Evolutionary conservation across 2,329 filamentous ascomycete species (phyloP).

Genomic region (Nothophoma quercina): DNA sequence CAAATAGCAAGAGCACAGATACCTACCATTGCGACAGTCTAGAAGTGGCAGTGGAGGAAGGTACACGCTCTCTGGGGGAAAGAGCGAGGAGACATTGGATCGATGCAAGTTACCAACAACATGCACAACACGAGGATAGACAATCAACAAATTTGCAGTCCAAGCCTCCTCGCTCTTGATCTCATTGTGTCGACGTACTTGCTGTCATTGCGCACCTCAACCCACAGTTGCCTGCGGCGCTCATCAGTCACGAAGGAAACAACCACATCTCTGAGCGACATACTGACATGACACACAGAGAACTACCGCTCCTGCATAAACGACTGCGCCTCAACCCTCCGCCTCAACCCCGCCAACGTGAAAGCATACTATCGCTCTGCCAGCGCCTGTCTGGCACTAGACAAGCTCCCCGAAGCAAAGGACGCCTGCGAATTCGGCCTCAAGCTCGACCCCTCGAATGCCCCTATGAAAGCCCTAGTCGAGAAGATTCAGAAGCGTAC

Average conservation of each 20-base stretch:
- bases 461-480: constrained; percentile 68
- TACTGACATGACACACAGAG: constrained; percentile 52
- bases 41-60: not conserved
- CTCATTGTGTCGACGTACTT: not conserved
- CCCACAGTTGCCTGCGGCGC: no score
- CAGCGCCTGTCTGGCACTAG: constrained; percentile 77
- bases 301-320: constrained; percentile 89
- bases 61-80: not conserved
- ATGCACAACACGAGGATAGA: constrained; percentile 5
- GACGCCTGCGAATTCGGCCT: constrained; percentile 81
- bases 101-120: constrained; percentile 9
- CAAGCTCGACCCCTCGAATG: constrained; percentile 73
- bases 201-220: no score
- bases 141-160: constrained; percentile 12
- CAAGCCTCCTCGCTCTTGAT: constrained; percentile 4
- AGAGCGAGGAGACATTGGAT: constrained; percentile 3
- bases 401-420: constrained; percentile 79
- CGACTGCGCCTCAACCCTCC: constrained; percentile 82
- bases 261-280: not conserved
- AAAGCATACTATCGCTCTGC: constrained; percentile 92
- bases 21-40: not conserved
- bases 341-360: constrained; percentile 79
- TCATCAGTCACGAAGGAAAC: no score
- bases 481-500: constrained; percentile 69
- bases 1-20: not conserved